Evolutionary conservation across 108 stramenopile species (phyloP), one percentile per base, ranked within the genome.

Genomic region (Skeletonema tropicum): DNA sequence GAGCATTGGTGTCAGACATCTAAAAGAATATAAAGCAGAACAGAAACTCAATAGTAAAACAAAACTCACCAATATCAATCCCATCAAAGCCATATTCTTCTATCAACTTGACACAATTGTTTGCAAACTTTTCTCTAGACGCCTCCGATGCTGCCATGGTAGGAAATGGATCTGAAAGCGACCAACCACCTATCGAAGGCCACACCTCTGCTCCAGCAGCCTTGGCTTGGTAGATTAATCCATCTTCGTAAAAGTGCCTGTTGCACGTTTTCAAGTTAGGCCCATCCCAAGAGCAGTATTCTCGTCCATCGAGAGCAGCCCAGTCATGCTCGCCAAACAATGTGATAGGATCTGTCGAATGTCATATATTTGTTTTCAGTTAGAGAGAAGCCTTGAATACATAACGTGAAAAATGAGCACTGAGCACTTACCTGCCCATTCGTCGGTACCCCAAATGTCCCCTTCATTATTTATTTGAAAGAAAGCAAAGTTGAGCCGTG

Each of bases 401-500:
- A 70, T 70, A 82, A 41, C n/a, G 71, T 66, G 23, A 48, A 58
- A 14, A 70, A 73, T 64, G 26, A 57, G 19, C 26, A 25, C 14
- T 2, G 5, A 59, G 23, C 13, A 31, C 30, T 29, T 29, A 79
- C 74, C 78, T 6, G 73, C 79, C 79, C 79, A 80, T 32, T 36
- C 39, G 69, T 80, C 79, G 25, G 79, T 80, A 1, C 79, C 79
- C 33, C 68, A 80, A 0, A 80, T 46, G 13, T 69, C 64, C 14
- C 79, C 79, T 33, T 80, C 66, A 4, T 13, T 62, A 61, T 80
- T 68, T 5, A 62, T 69, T 45, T 80, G 80, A 64, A 80, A 80
- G 31, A 80, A 80, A 0, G 80, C 80, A 71, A 66, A 80, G 57
- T 80, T 80, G 31, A 80, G 62, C 12, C 80, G 39, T 13, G 45